Evolutionary conservation across 1,139 yeast genomes (phyloP), one percentile per base, ranked within the genome.

Genomic region (Entelexis sorbosivorans): DNA sequence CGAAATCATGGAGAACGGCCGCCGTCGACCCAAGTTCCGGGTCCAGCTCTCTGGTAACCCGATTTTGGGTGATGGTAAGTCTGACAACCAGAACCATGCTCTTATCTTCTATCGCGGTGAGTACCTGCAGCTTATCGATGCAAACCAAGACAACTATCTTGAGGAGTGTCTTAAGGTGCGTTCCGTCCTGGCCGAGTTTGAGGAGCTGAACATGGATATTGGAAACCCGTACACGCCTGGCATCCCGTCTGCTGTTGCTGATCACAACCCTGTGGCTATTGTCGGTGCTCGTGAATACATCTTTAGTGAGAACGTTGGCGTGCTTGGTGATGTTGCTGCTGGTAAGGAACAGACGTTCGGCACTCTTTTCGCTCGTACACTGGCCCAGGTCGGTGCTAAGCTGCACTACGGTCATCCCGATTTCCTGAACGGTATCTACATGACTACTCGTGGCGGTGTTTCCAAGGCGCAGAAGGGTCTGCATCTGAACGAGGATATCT

Each of bases 291-390:
- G 98, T 76, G 98, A 91, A 73, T 91, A 91, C 73, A 91, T 91
- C 73, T 91, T 91, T 84, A 87, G 96, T 58, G 98, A 91, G 72
- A 91, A 89, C 74, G 84, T 95, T 60, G 98, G 98, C 83, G 86
- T 91, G 64, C 78, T 91, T 62, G 98, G 98, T 82, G 98, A 91
- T 72, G 94, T 91, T 69, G 98, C 98, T 63, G 98, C 98, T 60
- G 98, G 97, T 79, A 91, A 91, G 75, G 98, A 91, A 78, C 98
- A 91, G 72, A 91, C 98, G 61, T 91, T 91, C 68, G 98, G 98
- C 81, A 91, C 98, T 13, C 75, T 91, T 69, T 91, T 91, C 66
- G 95, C 97, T 40, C 85, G 98, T 78, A 91, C 97, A 48, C 76
- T 91, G 71, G 93, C 98, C 57, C 96, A 89, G 74, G 83, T 91